These are phyloP conservation scores for Amanita inopinata DNA, from an alignment of 768 basidiomycete species.

Conservation along the genomic window DNA sequence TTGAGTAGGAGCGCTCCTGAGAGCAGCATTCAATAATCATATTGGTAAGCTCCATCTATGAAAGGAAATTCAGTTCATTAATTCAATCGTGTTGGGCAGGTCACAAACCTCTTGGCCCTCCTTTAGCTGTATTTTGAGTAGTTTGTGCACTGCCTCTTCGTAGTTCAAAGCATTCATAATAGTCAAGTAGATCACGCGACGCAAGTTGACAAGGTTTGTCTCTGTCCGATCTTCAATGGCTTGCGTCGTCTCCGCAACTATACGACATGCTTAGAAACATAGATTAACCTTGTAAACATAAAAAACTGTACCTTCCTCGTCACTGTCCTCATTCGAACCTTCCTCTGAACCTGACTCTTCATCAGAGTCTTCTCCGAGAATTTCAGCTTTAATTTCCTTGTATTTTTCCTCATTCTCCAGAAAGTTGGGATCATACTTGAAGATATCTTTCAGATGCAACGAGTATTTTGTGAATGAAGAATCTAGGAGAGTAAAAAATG, in stretches of 20 bases:
- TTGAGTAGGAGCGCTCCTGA: slow-evolving; percentile 95
- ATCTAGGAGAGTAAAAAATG: slow-evolving; percentile 12
- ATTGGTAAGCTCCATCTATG: slow-evolving; percentile 87
- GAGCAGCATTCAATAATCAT: slow-evolving; percentile 99
- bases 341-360: slow-evolving; percentile 62
- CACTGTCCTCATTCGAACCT: slow-evolving; percentile 55
- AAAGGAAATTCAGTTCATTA: not conserved
- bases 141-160: slow-evolving; percentile 97
- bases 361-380: slow-evolving; percentile 81
- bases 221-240: slow-evolving; percentile 93
- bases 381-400: slow-evolving; percentile 83
- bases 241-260: slow-evolving; percentile 68
- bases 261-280: slow-evolving; percentile 1
- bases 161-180: slow-evolving; percentile 99
- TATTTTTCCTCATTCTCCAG: slow-evolving; percentile 92
- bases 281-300: not conserved
- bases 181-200: slow-evolving; percentile 90
- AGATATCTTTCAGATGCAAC: too few species aligned
- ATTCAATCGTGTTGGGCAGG: not conserved
- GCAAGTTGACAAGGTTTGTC: slow-evolving; percentile 91
- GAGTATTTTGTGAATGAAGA: too few species aligned
- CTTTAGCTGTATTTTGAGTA: slow-evolving; percentile 84
- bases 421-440: slow-evolving; percentile 88
- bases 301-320: slow-evolving; percentile 28
- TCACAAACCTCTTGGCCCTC: slow-evolving; percentile 86